phyloP scores from a whole-genome alignment of 306 rosid species.

The Rosa chinensis region DNA sequence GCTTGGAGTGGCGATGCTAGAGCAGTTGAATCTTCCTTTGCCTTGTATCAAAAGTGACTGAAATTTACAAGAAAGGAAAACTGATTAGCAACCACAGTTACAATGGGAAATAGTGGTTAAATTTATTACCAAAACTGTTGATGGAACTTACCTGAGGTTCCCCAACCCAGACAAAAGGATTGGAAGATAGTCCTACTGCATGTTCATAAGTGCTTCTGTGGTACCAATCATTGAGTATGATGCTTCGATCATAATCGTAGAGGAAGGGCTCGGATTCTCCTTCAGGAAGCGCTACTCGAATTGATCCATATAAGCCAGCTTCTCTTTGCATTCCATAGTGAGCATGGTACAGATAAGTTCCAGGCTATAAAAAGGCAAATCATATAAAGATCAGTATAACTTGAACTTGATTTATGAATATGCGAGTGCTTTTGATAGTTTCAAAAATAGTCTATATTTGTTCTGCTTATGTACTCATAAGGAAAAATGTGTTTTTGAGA shows the following conservation, averaged over 20 bases:
- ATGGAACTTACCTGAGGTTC: conserved; percentile 67
- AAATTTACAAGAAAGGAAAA: not conserved
- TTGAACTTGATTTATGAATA: not conserved
- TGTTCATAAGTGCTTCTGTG: conserved; percentile 67
- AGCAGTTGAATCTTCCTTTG: conserved; percentile 78
- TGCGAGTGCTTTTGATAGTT: not conserved
- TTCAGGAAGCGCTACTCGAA: conserved; percentile 57
- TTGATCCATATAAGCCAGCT: conserved; percentile 74
- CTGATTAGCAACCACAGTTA: conserved; percentile 4
- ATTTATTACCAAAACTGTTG: not conserved
- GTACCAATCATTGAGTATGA: conserved; percentile 82
- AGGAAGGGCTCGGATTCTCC: conserved; percentile 65
- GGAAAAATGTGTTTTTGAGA: no score
- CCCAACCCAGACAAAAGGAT: conserved; percentile 49
- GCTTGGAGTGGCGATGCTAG: conserved; percentile 33
- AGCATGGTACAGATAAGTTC: conserved; percentile 81
- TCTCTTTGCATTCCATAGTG: conserved; percentile 97
- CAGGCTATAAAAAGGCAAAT: conserved; percentile 51
- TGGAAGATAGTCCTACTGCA: conserved; percentile 61
- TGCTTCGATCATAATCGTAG: conserved; percentile 75
- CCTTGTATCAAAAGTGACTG: conserved; percentile 91
- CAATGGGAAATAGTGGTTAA: not conserved
- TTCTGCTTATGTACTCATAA: no score
- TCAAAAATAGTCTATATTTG: no score
- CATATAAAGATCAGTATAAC: not conserved